phyloP scores from a whole-genome alignment of 768 basidiomycete genomes.

The Boletus sp. region DNA sequence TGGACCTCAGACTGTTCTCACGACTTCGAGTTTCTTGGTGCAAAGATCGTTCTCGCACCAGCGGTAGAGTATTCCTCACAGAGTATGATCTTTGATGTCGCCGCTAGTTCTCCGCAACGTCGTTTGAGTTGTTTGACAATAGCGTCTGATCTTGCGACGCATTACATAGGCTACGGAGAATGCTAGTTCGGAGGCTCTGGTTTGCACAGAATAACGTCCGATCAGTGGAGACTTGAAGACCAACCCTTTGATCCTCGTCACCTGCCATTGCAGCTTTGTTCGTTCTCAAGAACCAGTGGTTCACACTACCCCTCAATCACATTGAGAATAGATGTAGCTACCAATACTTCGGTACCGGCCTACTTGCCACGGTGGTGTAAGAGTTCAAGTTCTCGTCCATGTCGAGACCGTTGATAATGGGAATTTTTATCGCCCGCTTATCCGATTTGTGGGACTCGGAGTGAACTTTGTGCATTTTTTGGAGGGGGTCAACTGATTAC shows the following conservation, averaged over 20 bases:
- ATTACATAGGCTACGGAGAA: background rate
- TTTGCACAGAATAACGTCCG: too few relatives aligned
- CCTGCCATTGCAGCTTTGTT: background rate
- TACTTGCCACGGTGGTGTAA: too few relatives aligned
- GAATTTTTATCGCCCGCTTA: too few relatives aligned
- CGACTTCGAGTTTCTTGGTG: too few relatives aligned
- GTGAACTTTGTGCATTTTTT: background rate
- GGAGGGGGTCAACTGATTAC: background rate
- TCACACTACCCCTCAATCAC: background rate
- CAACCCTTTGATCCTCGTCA: background rate
- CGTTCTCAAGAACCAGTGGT: background rate
- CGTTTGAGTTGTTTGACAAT: background rate
- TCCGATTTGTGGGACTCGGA: background rate
- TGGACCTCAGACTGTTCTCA: background rate
- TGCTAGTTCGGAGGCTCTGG: background rate
- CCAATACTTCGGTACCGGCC: too few relatives aligned
- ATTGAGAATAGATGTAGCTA: background rate
- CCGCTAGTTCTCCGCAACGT: background rate
- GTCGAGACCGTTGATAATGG: background rate
- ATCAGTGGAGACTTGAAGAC: too few relatives aligned
- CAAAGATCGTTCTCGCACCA: background rate
- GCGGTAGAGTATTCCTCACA: too few relatives aligned
- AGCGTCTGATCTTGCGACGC: background rate
- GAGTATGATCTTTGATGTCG: too few relatives aligned
- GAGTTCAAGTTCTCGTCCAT: too few relatives aligned